Conservation (phyloP, 1,284 basidiomycete genomes). For the Athelia psychrophila region DNA sequence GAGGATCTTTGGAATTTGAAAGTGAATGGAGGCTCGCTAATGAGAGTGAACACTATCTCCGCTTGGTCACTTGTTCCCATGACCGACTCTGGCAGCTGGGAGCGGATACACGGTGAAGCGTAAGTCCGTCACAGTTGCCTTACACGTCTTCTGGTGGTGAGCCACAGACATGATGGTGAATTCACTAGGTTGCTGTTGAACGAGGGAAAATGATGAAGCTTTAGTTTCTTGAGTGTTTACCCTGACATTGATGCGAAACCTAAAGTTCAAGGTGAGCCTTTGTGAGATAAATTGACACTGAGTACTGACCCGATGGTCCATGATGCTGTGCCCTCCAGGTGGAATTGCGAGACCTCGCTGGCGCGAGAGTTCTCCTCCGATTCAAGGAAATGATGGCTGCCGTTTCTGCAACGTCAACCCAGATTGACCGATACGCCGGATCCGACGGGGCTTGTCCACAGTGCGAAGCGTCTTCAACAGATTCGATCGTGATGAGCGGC, state of each 20-base stretch:
- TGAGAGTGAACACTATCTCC: slow-evolving; percentile 86
- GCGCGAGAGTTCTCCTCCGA: slow-evolving; percentile 87
- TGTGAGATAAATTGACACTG: slow-evolving; percentile 2
- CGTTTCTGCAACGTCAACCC: slow-evolving; percentile 91
- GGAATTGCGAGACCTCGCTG: slow-evolving; percentile 88
- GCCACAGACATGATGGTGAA: slow-evolving; percentile 85
- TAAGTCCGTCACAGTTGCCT: slow-evolving; percentile 75
- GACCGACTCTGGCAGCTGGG: slow-evolving; percentile 84
- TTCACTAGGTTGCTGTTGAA: slow-evolving; percentile 78
- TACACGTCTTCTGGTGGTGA: slow-evolving; percentile 89
- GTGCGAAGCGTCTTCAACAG: too few relatives aligned
- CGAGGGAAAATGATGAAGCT: slow-evolving; percentile 78
- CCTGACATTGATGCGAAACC: slow-evolving; percentile 79
- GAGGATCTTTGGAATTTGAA: slow-evolving; percentile 91
- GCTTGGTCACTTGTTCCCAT: slow-evolving; percentile 89
- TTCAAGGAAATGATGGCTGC: slow-evolving; percentile 89
- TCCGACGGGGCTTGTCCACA: slow-evolving; percentile 73
- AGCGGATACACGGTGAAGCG: slow-evolving; percentile 78
- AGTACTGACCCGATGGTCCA: slow-evolving; percentile 83
- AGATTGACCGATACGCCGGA: slow-evolving; percentile 60
- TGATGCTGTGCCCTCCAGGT: slow-evolving; percentile 92
- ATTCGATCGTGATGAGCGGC: too few relatives aligned
- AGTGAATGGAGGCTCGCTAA: slow-evolving; percentile 92
- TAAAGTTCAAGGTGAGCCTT: slow-evolving; percentile 28
- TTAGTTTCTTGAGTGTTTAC: slow-evolving; percentile 73